phyloP scores from a whole-genome alignment of 1,284 basidiomycete genomes.

The Baeospora myosura region DNA sequence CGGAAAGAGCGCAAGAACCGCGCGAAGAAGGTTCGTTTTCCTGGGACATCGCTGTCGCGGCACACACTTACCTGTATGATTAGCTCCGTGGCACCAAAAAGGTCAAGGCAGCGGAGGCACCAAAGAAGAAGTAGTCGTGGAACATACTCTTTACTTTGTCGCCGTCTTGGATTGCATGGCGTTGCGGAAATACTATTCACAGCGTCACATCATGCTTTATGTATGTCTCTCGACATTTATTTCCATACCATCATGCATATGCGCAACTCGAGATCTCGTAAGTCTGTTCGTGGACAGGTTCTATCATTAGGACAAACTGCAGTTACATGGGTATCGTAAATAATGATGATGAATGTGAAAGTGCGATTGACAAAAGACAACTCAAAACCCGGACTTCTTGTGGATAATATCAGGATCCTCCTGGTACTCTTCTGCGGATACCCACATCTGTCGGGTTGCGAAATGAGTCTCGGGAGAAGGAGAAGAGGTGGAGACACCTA shows the following conservation, averaged over 20 bases:
- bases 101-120: conserved; percentile 81
- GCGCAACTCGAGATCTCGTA: no score
- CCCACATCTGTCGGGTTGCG: conserved; percentile 99
- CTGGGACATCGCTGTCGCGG: conserved; percentile 9
- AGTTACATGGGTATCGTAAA: conserved; percentile 22
- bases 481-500: conserved; percentile 27
- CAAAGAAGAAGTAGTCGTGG: conserved; percentile 76
- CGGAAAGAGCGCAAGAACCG: conserved; percentile 99
- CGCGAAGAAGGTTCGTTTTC: conserved; percentile 78
- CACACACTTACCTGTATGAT: conserved; percentile 12
- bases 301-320: no score
- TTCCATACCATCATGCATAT: conserved; percentile 8
- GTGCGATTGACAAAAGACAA: conserved; percentile 8
- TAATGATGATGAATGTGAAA: conserved; percentile 15
- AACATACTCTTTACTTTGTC: conserved; percentile 21
- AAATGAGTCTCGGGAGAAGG: not conserved
- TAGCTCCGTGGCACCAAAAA: conserved; percentile 91
- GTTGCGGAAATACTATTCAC: conserved; percentile 23
- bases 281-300: no score
- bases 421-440: conserved; percentile 98
- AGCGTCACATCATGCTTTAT: no score
- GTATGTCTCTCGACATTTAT: conserved; percentile 4
- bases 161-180: conserved; percentile 34
- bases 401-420: conserved; percentile 99
- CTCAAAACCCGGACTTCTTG: conserved; percentile 76